These are phyloP conservation scores for Tolypocladium inflatum DNA, from an alignment of 2,329 filamentous ascomycete species.

Conservation along the genomic window DNA sequence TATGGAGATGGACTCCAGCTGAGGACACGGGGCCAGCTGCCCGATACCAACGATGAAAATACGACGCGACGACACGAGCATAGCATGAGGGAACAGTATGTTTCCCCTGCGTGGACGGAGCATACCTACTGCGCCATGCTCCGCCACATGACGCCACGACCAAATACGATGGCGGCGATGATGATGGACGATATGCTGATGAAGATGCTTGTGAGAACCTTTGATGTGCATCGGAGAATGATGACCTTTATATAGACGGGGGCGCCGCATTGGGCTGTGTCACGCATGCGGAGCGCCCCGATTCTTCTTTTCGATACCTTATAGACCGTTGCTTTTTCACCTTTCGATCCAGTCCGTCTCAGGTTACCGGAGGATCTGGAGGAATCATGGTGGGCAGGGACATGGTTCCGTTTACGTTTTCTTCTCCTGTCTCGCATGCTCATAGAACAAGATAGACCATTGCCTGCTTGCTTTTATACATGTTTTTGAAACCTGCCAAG, in stretches of 20 bases:
- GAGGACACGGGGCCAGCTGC: background rate
- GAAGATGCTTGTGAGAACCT: background rate
- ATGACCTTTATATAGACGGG: background rate
- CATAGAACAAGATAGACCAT: background rate
- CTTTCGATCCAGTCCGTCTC: too few species aligned
- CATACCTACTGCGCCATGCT: background rate
- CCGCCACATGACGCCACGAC: background rate
- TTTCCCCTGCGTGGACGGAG: background rate
- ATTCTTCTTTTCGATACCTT: conserved; percentile 9
- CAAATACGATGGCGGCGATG: background rate
- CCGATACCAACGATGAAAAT: background rate
- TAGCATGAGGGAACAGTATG: conserved; percentile 2
- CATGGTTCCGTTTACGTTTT: background rate
- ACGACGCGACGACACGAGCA: conserved; percentile 12
- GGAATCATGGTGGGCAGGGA: background rate
- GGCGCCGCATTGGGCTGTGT: background rate
- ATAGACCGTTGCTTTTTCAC: conserved; percentile 14
- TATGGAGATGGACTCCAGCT: conserved; percentile 36
- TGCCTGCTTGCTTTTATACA: background rate
- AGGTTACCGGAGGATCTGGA: background rate
- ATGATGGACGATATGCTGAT: background rate
- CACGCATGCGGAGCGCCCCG: background rate
- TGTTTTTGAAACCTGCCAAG: background rate
- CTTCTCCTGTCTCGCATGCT: background rate
- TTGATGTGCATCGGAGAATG: background rate